These are phyloP conservation scores for Penicillium paxilli DNA, from an alignment of 495 filamentous ascomycete species.

Conservation along the genomic window DNA sequence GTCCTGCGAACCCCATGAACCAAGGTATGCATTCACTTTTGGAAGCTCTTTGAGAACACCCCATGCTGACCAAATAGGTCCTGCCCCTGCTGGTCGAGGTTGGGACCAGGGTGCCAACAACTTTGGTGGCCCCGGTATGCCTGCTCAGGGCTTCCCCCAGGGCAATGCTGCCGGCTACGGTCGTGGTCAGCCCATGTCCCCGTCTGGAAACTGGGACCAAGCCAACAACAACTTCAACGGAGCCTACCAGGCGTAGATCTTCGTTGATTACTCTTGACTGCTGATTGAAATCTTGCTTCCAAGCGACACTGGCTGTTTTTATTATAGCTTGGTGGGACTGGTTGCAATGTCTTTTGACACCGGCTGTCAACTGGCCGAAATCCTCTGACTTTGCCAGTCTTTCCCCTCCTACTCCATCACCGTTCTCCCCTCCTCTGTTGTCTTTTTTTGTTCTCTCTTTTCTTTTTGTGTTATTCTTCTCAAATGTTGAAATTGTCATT, in stretches of 20 bases:
- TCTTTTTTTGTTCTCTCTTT: slow-evolving; percentile 8
- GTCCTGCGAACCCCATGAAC: slow-evolving; percentile 71
- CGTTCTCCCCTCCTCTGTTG: slow-evolving; percentile 1
- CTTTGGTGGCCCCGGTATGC: slow-evolving; percentile 58
- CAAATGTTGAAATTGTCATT: slow-evolving; percentile 26
- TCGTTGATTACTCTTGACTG: not conserved
- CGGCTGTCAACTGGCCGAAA: slow-evolving; percentile 15
- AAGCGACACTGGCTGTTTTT: not conserved
- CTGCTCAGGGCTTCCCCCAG: slow-evolving; percentile 58
- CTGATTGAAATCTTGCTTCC: not conserved
- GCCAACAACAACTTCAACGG: slow-evolving; percentile 54
- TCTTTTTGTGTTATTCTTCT: no score
- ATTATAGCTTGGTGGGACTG: not conserved
- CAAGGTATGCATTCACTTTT: slow-evolving; percentile 50
- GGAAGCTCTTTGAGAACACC: slow-evolving; percentile 5
- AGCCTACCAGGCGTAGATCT: slow-evolving; percentile 52
- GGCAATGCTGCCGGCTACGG: slow-evolving; percentile 79
- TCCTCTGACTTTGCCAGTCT: slow-evolving; percentile 11
- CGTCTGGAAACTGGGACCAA: slow-evolving; percentile 70
- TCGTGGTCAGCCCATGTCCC: slow-evolving; percentile 74
- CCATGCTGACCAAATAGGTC: slow-evolving; percentile 33
- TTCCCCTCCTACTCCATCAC: slow-evolving; percentile 10
- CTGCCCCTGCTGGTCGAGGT: slow-evolving; percentile 61
- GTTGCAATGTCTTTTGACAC: slow-evolving; percentile 1
- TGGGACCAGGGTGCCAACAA: slow-evolving; percentile 62